Percentiles rank a stretch among this genome's conserved stretches.
Evolutionary conservation across 257 asterid species (phyloP).

Genomic region (Agastache rugosa): DNA sequence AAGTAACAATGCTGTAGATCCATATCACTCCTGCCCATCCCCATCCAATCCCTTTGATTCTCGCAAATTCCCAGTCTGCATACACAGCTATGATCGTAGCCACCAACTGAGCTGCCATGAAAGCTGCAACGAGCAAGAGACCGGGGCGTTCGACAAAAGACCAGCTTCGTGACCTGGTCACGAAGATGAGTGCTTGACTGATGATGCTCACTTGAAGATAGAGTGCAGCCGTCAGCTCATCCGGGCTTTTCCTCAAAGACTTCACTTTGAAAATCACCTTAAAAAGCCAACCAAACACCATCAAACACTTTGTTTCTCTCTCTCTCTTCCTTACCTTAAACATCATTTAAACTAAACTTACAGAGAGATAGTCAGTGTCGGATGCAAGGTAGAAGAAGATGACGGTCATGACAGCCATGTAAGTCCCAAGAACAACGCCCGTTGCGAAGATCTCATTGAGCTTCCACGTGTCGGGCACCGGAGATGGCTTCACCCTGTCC

Average conservation of each 20-base stretch:
- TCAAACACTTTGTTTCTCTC: neutral
- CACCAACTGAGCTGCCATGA: slow-evolving; percentile 69
- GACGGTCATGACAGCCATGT: slow-evolving; percentile 79
- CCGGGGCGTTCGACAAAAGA: slow-evolving; percentile 87
- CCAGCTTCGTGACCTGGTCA: slow-evolving; percentile 88
- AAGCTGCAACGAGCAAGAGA: slow-evolving; percentile 64
- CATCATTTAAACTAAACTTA: slow-evolving; percentile 22
- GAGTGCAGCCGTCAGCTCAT: slow-evolving; percentile 77
- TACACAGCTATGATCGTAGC: slow-evolving; percentile 77
- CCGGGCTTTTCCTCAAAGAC: slow-evolving; percentile 51
- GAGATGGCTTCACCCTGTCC: slow-evolving; percentile 88
- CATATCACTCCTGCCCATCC: slow-evolving; percentile 89
- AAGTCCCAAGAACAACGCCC: slow-evolving; percentile 84
- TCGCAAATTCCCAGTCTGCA: slow-evolving; percentile 74
- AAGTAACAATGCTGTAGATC: slow-evolving; percentile 72
- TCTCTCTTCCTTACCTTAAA: neutral
- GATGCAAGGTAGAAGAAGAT: slow-evolving; percentile 78
- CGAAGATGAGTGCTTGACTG: slow-evolving; percentile 92
- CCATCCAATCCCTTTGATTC: slow-evolving; percentile 86
- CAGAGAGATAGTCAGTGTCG: slow-evolving; percentile 74
- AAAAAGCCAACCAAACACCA: neutral
- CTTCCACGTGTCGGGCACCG: slow-evolving; percentile 93
- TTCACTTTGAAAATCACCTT: slow-evolving; percentile 57
- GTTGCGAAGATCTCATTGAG: slow-evolving; percentile 90
- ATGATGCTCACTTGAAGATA: slow-evolving; percentile 97